Evolutionary conservation across 169 alveolate genomes (phyloP).

Genomic region (Cyclospora cayetanensis): DNA sequence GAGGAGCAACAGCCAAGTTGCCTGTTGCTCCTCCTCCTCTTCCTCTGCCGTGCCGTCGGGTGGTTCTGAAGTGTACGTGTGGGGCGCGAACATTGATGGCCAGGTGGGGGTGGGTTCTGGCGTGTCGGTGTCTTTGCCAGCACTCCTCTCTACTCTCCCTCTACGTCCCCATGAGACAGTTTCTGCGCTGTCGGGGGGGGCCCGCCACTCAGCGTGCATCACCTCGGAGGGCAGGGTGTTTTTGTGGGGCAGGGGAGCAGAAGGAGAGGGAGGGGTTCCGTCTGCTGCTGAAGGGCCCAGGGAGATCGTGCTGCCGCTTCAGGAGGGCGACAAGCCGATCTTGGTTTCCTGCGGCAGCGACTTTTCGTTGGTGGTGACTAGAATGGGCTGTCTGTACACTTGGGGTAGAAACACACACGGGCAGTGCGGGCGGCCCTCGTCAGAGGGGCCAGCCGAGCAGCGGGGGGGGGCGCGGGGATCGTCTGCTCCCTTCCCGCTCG

Average conservation of each 20-base stretch:
- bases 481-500: neutral
- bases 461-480: neutral
- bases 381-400: constrained; percentile 75
- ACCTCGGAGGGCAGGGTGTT: constrained; percentile 66
- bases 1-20: neutral
- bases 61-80: constrained; percentile 43
- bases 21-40: neutral
- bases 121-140: constrained; percentile 23
- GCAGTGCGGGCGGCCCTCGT: constrained; percentile 64
- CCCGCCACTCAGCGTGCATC: constrained; percentile 59
- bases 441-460: neutral
- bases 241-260: constrained; percentile 65
- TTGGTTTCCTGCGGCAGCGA: constrained; percentile 79
- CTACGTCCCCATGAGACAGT: constrained; percentile 30
- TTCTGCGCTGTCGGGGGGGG: constrained; percentile 26
- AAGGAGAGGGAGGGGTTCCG: constrained; percentile 21
- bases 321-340: constrained; percentile 21
- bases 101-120: constrained; percentile 69
- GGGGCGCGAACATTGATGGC: constrained; percentile 74
- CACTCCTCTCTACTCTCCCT: constrained; percentile 8
- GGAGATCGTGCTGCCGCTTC: constrained; percentile 19
- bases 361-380: constrained; percentile 78
- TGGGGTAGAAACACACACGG: constrained; percentile 78
- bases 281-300: constrained; percentile 42
- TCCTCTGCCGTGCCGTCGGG: neutral